Conservation (phyloP, 345 rosid genomes). For the Gynandropsis gynandra region DNA sequence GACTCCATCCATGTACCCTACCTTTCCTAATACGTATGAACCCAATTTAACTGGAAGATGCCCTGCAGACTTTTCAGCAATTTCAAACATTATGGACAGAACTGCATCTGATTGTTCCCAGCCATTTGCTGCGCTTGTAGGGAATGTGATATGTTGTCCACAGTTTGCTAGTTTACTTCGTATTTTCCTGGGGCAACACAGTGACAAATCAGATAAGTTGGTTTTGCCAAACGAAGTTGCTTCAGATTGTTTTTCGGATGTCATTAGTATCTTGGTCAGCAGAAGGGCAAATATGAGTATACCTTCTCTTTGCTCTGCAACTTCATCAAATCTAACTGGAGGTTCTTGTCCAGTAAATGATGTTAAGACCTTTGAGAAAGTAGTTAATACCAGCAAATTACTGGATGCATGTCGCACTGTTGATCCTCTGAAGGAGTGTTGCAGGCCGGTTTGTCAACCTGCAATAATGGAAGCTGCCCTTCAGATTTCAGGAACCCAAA, state of each 20-base stretch:
- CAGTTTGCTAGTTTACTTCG: conserved; percentile 79
- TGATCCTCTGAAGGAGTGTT: conserved; percentile 91
- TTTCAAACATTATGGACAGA: conserved; percentile 52
- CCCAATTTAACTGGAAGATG: conserved; percentile 89
- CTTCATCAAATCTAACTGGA: conserved; percentile 76
- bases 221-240: conserved; percentile 61
- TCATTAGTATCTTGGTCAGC: conserved; percentile 73
- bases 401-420: conserved; percentile 72
- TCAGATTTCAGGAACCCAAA: conserved; percentile 54
- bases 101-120: conserved; percentile 82
- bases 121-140: conserved; percentile 74
- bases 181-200: conserved; percentile 65
- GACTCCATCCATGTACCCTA: conserved; percentile 70
- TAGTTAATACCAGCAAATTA: conserved; percentile 66
- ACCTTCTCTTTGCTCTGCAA: conserved; percentile 68
- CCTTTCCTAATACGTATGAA: conserved; percentile 65
- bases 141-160: conserved; percentile 92
- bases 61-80: conserved; percentile 68
- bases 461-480: conserved; percentile 84
- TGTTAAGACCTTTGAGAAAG: conserved; percentile 52
- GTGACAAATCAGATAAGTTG: conserved; percentile 56
- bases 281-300: conserved; percentile 70
- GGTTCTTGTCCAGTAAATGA: conserved; percentile 85
- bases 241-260: conserved; percentile 93
- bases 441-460: conserved; percentile 81